Percentiles rank a stretch among this genome's conserved stretches.
Conservation (phyloP, 139 green algal species). For the Coelastrella sp. region DNA sequence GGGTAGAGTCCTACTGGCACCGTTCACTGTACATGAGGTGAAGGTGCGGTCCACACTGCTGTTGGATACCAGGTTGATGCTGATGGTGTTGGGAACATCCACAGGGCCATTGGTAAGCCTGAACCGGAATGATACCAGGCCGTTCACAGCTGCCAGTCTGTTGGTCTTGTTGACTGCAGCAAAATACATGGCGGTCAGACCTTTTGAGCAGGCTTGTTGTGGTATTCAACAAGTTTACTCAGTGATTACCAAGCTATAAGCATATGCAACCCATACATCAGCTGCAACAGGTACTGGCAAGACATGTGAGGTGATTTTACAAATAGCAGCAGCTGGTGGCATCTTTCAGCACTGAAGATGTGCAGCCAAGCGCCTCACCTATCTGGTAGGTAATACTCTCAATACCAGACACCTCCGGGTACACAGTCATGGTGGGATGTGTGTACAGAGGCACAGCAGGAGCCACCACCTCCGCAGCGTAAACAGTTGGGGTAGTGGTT, state of each 20-base stretch:
- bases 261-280: no score
- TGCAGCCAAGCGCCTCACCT: background rate
- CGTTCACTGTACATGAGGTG: background rate
- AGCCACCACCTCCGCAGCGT: background rate
- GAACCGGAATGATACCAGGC: background rate
- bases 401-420: background rate
- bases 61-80: background rate
- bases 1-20: background rate
- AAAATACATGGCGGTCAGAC: no score
- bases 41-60: background rate
- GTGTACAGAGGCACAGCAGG: background rate
- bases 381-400: background rate
- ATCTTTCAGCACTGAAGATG: no score
- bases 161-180: constrained; percentile 2
- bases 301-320: no score
- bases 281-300: no score
- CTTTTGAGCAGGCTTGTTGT: no score
- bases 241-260: no score
- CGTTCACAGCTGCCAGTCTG: background rate
- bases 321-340: no score
- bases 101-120: background rate
- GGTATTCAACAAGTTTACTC: no score
- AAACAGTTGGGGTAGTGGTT: background rate
- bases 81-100: background rate
- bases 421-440: background rate